phyloP scores from a whole-genome alignment of 768 basidiomycete species.

The Leccinum subgranulosum region DNA sequence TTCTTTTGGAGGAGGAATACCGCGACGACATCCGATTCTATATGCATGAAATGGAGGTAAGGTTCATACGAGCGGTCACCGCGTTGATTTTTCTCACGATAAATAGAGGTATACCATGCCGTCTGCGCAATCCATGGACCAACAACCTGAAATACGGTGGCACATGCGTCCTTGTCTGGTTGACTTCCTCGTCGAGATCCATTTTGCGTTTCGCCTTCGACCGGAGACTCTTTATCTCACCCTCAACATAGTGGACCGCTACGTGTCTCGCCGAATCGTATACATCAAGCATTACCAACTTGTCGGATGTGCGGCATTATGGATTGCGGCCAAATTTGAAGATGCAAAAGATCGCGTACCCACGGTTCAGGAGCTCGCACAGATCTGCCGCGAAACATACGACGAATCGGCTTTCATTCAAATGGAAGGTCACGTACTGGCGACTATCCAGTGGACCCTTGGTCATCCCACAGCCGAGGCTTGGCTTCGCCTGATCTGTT shows the following conservation, averaged over 20 bases:
- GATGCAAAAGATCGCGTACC: constrained; percentile 98
- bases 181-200: constrained; percentile 98
- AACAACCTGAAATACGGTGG: constrained; percentile 98
- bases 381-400: constrained; percentile 95
- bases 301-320: constrained; percentile 95
- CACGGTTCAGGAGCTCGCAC: constrained; percentile 88
- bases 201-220: constrained; percentile 95
- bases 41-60: constrained; percentile 99
- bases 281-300: constrained; percentile 99
- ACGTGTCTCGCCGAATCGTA: constrained; percentile 96
- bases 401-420: constrained; percentile 98
- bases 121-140: constrained; percentile 95
- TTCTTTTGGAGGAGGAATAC: constrained; percentile 93
- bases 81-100: constrained; percentile 6
- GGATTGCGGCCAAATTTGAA: constrained; percentile 99
- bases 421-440: constrained; percentile 97
- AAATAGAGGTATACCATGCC: constrained; percentile 79
- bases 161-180: constrained; percentile 99
- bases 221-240: constrained; percentile 99
- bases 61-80: constrained; percentile 27
- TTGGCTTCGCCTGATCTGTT: constrained; percentile 87
- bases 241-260: constrained; percentile 98
- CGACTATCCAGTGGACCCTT: constrained; percentile 94
- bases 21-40: constrained; percentile 87
- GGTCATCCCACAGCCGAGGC: constrained; percentile 98